Base-by-base conservation (phyloP, 129 eudicot genomes). In the Kitagawia praeruptora region DNA sequence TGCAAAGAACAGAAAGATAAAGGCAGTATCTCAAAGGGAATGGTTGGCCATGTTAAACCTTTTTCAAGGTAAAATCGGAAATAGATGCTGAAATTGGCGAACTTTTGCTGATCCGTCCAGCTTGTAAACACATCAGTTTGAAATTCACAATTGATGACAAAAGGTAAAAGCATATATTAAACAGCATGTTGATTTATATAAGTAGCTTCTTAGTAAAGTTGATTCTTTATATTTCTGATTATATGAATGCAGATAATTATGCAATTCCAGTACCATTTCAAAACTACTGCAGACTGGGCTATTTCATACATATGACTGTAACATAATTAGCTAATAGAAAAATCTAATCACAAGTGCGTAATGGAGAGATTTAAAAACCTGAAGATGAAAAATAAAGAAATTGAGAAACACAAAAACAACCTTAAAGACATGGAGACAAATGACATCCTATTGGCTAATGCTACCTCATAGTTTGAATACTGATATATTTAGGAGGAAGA, bases 1-100 rank as follows among this genome's bases (percentile, higher is more conserved):
- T 91, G 98, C 82, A 87, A 19, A 78, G 53, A 49, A 14, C 18
- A 23, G 63, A 8, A 75, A 25, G 8, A 11, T 48, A 39, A 77
- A 54, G 58, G 25, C 25, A 56, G 63, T 4, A n/a, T 39, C 12
- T 42, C 12, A 23, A 25, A 77, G 44, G 28, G 39, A 4, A 41
- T 8, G 15, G 27, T 21, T 41, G 51, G 13, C 4, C 64, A 19
- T 21, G 64, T 23, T 19, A 2, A 5, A 25, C 0, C 61, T 51
- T 54, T 54, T 3, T 23, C 4, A 19, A 46, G n/a, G 64, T 54
- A 54, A 21, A 21, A 21, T 54, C 64, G 23, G 64, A 21, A 54
- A 25, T 54, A 54, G 64, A 6, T 54, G 64, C 64, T 21, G 64
- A 21, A 54, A 54, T 21, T 54, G 7, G 64, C 23, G 2, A 19